Base-by-base conservation (phyloP, 371 early-diverging fungal species). In the Scutellospora calospora region DNA sequence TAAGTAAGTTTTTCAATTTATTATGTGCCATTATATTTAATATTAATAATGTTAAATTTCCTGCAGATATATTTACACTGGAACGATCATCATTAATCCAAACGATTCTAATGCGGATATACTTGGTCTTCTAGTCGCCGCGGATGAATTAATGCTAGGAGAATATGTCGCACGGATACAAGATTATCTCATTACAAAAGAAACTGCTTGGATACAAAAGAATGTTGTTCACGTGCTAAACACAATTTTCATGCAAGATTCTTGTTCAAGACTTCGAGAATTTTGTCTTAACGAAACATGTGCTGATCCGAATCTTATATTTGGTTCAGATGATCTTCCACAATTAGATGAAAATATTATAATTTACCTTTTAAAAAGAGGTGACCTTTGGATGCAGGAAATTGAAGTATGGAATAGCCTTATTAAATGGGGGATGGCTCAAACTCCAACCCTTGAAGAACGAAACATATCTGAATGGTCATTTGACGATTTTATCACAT, bases 11-110 rank as follows among this genome's bases (percentile, higher is more conserved):
- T 8, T 25, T 22, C 5, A 11, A 16, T 3, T 41, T 68, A 22
- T 41, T 68, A 0, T 25, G 6, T 63, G 27, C 6, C 33, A 20
- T 31, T 63, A 31, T 63, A 33, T 35, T 65, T 16, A 65, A 20
- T 16, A 65, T 35, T 31, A 63, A 65, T 18, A 16, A 29, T 31
- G 6, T 74, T 55, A 4, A 54, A 55, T 20, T 29, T 16, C 6
- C 18, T 54, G 14, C 31, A 78, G 79, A 66, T 78, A 78, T 78
- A 78, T 78, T 66, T 78, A 78, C 22, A 78, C 60, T 9, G 79
- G 79, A 27, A 52, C 27, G 2, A 31, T 78, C n/a, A 41, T 9
- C 22, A 22, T 65, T 8, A 49, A 78, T 66, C 33, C 71, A 12
- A 45, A 78, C 14, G 18, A 66, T 31, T 22, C 71, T 5, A 45